Evolutionary conservation across 352 stramenopile genomes (phyloP), one percentile per base, ranked within the genome.

Genomic region (Pythium volutum): DNA sequence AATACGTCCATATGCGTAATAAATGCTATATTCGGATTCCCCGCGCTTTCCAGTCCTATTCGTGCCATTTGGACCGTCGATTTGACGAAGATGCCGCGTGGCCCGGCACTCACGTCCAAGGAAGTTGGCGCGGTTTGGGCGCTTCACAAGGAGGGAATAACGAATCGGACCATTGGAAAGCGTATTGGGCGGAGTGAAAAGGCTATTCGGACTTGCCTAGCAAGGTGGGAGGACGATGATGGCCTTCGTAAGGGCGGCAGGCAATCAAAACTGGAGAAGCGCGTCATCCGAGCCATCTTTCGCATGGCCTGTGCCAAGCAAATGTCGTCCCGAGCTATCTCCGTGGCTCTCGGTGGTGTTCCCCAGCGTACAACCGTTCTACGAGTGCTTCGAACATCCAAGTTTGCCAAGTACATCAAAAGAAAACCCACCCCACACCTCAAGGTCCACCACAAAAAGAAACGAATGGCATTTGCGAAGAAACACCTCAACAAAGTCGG

Each of bases 371-470:
- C 41, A 10, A 48, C 41, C 10, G 22, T 48, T 26, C 18, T 48
- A 48, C 18, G 41, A 4, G 41, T 26, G 41, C 20, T 48, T 23
- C 20, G 22, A 15, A 18, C 41, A 18, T 48, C 41, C 41, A 27
- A 23, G 22, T 48, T 48, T 26, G 41, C 41, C 22, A 38, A 34
- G 46, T 38, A 31, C 22, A 34, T 52, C 45, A 52, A 52, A n/a
- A 8, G 25, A 38, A 53, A 53, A 53, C 14, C 16, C 25, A 11
- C 11, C 25, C 46, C 46, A 33, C 7, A 16, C 11, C n/a, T 53
- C 25, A 53, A 20, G 16, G 5, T 6, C 23, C 25, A 20, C 25
- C 46, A 53, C 46, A 33, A 38, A 16, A 53, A 11, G 10, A 38
- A 3, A 23, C 25, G 33, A 12, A n/a, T 59, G 4, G 23, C 4